A percentile compares a stretch with the other conserved stretches of the same genome.
Conservation (phyloP, 306 rosid species). For the Oxytropis ochrocephala region DNA sequence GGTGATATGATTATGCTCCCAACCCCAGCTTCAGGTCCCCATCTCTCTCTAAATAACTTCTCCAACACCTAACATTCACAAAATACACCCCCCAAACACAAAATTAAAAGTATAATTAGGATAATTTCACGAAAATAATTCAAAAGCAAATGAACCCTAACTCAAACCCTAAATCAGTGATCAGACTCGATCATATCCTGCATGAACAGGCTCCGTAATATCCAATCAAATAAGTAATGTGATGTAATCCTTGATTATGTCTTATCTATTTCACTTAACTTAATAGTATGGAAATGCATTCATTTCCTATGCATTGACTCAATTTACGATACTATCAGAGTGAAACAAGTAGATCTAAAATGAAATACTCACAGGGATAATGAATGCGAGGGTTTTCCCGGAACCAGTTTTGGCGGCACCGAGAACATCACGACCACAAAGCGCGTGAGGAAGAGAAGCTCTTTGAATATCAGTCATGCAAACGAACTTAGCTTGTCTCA, state of each 20-base stretch:
- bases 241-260: too few relatives aligned
- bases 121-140: not conserved
- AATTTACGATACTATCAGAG: too few relatives aligned
- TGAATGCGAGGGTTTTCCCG: constrained; percentile 84
- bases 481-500: constrained; percentile 32
- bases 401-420: constrained; percentile 96
- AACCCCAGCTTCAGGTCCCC: constrained; percentile 80
- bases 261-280: too few relatives aligned
- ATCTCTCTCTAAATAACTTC: constrained; percentile 70
- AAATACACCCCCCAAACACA: constrained; percentile 5
- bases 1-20: constrained; percentile 87
- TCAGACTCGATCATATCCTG: too few relatives aligned
- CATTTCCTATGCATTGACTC: too few relatives aligned
- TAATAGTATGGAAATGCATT: too few relatives aligned
- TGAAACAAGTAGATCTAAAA: too few relatives aligned
- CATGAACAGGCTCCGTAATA: too few relatives aligned
- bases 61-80: constrained; percentile 62
- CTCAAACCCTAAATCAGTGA: not conserved
- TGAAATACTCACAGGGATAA: constrained; percentile 60
- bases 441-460: constrained; percentile 81
- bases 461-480: constrained; percentile 85
- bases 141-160: not conserved
- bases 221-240: too few relatives aligned
- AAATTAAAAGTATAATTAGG: not conserved
- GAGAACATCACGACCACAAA: constrained; percentile 72